Evolutionary conservation across 75 land plant genomes (phyloP).

Genomic region (Sequoiadendron giganteum): DNA sequence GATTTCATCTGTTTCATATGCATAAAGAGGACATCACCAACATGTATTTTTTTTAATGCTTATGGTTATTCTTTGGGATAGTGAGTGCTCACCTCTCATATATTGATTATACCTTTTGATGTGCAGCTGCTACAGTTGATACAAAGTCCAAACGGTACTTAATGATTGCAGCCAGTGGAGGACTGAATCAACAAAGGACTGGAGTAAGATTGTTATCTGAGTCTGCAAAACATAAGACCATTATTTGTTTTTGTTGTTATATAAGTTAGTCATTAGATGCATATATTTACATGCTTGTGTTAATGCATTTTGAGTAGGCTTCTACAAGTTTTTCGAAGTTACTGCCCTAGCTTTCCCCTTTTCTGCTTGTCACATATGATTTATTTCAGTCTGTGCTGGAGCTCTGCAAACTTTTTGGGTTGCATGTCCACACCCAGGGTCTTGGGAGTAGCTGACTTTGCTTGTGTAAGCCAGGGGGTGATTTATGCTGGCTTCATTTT

Average conservation of each 20-base stretch:
- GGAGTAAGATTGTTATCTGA: slow-evolving; percentile 56
- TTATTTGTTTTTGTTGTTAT: not conserved
- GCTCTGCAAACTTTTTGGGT: too few relatives aligned
- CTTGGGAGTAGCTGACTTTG: too few relatives aligned
- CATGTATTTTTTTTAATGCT: not conserved
- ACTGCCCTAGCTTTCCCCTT: not conserved
- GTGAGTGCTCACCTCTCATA: not conserved
- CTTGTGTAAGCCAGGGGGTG: too few relatives aligned
- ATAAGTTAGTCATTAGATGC: not conserved
- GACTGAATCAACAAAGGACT: slow-evolving; percentile 94
- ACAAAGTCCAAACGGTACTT: slow-evolving; percentile 62
- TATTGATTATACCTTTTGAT: not conserved
- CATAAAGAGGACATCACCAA: not conserved
- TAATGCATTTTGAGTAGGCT: not conserved
- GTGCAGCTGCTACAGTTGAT: slow-evolving; percentile 36
- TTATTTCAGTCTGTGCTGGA: not conserved
- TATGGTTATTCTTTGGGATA: not conserved
- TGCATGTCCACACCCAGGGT: too few relatives aligned
- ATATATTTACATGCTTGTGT: not conserved
- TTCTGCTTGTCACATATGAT: not conserved
- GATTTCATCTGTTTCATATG: not conserved
- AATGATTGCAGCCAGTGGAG: slow-evolving; percentile 90
- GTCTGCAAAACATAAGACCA: not conserved
- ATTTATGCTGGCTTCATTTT: too few relatives aligned
- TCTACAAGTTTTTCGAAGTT: not conserved